Percentiles rank a stretch among this genome's conserved stretches.
phyloP scores from a whole-genome alignment of 2,329 filamentous ascomycete species.

The Xylariaceae sp. region DNA sequence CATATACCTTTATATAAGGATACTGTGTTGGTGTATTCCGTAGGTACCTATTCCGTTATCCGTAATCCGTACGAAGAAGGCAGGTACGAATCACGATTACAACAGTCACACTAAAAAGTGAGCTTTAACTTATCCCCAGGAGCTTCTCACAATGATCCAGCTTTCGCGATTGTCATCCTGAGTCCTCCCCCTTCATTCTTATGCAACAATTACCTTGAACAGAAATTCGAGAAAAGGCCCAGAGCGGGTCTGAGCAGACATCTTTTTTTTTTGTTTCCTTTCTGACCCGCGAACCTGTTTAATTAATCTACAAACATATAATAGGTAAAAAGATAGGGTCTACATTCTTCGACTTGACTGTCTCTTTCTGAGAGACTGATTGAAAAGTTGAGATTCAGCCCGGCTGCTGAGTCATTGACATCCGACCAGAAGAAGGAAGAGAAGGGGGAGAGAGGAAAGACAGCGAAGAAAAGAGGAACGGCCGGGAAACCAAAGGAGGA shows the following conservation, averaged over 20 bases:
- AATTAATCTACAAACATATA: not conserved
- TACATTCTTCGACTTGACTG: no score
- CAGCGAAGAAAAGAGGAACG: not conserved
- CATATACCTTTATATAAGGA: not conserved
- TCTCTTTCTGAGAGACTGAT: not conserved
- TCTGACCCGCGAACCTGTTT: not conserved
- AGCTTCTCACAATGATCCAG: no score
- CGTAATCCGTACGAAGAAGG: no score
- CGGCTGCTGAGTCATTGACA: not conserved
- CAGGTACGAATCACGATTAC: no score
- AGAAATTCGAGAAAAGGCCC: not conserved
- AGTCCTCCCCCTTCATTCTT: not conserved
- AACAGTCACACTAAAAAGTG: no score
- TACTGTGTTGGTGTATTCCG: not conserved
- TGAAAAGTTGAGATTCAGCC: not conserved
- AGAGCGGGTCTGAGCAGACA: not conserved
- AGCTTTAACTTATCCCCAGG: no score
- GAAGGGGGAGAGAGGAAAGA: not conserved
- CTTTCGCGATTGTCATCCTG: no score
- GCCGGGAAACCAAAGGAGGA: not conserved
- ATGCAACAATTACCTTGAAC: not conserved
- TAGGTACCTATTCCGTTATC: no score
- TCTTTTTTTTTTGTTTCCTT: not conserved
- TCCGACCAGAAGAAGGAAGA: not conserved
- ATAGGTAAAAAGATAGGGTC: no score